Base-by-base conservation (phyloP, 306 rosid genomes). In the Calophaca sinica region DNA sequence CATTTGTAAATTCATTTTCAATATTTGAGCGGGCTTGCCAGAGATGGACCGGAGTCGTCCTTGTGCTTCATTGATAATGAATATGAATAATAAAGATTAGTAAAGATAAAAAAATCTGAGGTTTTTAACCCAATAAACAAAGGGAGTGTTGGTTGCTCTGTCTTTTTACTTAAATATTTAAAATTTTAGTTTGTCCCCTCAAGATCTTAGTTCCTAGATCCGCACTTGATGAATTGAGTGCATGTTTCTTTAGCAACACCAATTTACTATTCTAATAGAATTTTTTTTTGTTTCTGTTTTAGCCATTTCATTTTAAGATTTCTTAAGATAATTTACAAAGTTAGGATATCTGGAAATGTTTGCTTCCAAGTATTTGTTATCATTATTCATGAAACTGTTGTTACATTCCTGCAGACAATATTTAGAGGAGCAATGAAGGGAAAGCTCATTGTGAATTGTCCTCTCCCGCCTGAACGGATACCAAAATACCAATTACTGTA, bases 401-500 rank as follows among this genome's bases (percentile, higher is more conserved):
- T 68, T 26, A 8, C 58, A 57, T 60, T 73, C 7, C 38, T 81
- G 70, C 86, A 90, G 93, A 92, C 96, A 70, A 87, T 89, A 80
- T 93, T 83, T 73, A 87, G 96, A 75, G 96, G 96, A 73, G 96
- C 93, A 4, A 90, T 93, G 96, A 90, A 89, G 39, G 96, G 96
- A 55, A 93, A 93, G 84, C 88, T 93, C 20, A 93, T 93, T 68
- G 98, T 90, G 62, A 72, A 39, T 70, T 90, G 93, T 61, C 98
- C 96, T 2, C 78, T 90, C 68, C 93, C 98, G 0, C 80, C 89
- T 0, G 96, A 90, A 45, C 72, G 83, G 52, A 77, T 89, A 69
- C 91, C 96, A 11, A 90, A 85, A 61, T 93, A 86, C 72, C 98
- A 87, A 74, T 70, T 93, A 84, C 74, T 89, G 9, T 90, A 80